These are phyloP conservation scores for Daphne laureola DNA, from an alignment of 441 rosid genomes.

Conservation along the genomic window DNA sequence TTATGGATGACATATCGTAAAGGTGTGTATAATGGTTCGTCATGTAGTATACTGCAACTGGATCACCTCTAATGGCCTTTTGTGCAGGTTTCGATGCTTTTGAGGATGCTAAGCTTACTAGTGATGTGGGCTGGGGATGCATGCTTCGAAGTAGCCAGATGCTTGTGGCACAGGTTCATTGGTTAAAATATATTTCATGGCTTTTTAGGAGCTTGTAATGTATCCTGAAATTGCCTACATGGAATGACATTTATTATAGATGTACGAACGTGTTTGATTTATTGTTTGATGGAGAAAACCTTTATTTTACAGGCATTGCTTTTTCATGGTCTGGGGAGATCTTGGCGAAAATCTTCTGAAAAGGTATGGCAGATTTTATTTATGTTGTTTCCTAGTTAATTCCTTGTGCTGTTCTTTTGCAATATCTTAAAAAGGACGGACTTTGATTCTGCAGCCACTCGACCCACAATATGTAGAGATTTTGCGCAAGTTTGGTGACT, in stretches of 20 bases:
- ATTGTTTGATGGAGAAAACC: conserved; percentile 9
- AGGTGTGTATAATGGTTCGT: conserved; percentile 37
- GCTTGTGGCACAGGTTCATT: conserved; percentile 79
- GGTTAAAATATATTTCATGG: conserved; percentile 2
- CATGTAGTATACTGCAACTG: neutral
- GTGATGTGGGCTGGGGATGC: conserved; percentile 93
- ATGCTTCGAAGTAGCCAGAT: conserved; percentile 97
- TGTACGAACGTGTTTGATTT: conserved; percentile 3
- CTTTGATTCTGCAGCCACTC: conserved; percentile 43
- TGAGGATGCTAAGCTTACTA: conserved; percentile 51
- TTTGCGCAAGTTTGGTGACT: conserved; percentile 78
- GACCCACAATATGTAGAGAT: conserved; percentile 58
- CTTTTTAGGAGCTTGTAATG: neutral
- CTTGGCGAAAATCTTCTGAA: conserved; percentile 54
- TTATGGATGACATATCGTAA: conserved; percentile 74
- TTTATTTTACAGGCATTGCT: conserved; percentile 58
- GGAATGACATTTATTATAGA: neutral
- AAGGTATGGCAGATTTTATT: conserved; percentile 32
- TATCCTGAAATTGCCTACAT: conserved; percentile 1
- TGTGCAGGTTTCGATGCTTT: conserved; percentile 65
- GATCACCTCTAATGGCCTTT: conserved; percentile 3
- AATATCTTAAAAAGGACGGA: conserved; percentile 3
- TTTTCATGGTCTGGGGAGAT: conserved; percentile 75
- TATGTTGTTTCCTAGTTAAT: neutral
- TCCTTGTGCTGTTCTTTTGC: neutral